Evolutionary conservation across 176 grass and related monocot genomes (phyloP).

Genomic region (Carex cristatella): DNA sequence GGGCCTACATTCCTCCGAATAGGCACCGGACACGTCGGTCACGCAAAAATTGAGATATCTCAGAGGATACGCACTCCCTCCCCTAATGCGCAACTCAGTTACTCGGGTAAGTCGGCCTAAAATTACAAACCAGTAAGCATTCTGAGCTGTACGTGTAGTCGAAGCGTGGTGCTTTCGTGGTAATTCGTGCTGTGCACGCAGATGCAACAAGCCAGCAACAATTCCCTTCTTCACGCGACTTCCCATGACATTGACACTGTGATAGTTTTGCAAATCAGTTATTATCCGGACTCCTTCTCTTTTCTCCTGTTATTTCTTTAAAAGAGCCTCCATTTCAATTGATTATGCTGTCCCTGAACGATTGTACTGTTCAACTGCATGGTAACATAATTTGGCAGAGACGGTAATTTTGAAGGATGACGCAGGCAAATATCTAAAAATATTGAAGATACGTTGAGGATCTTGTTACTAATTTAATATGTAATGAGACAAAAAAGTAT

Average conservation of each 20-base stretch:
- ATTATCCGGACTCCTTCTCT: background rate
- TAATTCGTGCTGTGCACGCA: conserved; percentile 1
- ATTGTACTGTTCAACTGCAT: background rate
- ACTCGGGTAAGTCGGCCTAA: background rate
- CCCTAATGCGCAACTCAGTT: background rate
- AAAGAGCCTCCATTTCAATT: background rate
- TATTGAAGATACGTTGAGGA: background rate
- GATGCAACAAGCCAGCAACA: background rate
- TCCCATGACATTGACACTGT: background rate
- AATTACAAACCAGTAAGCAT: background rate
- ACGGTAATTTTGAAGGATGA: background rate
- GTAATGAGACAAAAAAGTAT: background rate
- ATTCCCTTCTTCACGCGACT: background rate
- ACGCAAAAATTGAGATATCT: no score
- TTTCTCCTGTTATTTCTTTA: background rate
- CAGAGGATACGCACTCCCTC: no score
- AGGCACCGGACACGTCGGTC: no score
- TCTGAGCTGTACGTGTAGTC: background rate
- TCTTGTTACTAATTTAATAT: background rate
- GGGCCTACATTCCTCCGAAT: no score
- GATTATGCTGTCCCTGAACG: background rate
- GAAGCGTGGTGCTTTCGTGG: background rate
- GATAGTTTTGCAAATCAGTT: background rate
- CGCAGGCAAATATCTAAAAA: background rate
- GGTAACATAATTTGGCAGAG: no score